A percentile compares a stretch with the other conserved stretches of the same genome.
Conservation (phyloP, 768 basidiomycete species). For the Pleurotus tuber-regium region DNA sequence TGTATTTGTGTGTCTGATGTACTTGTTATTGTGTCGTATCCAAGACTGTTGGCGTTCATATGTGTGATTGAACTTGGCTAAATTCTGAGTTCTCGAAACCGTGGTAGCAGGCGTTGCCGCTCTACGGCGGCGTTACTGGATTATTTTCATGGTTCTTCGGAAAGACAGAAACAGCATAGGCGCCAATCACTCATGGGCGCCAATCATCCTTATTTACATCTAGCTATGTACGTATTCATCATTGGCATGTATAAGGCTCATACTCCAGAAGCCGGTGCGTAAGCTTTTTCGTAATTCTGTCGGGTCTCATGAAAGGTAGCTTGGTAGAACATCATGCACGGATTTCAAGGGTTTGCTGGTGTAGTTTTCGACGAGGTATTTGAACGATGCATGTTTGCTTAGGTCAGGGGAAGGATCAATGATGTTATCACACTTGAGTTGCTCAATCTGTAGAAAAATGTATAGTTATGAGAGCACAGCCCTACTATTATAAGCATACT, state of each 20-base stretch:
- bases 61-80: no score
- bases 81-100: no score
- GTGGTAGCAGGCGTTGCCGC: no score
- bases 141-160: no score
- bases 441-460: constrained; percentile 47
- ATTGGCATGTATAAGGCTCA: neutral
- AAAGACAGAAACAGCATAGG: no score
- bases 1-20: no score
- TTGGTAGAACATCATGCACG: constrained; percentile 53
- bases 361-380: constrained; percentile 35
- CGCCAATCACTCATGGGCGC: no score
- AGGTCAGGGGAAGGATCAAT: constrained; percentile 31
- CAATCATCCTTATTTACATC: no score
- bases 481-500: no score
- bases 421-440: constrained; percentile 60
- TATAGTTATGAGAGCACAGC: neutral
- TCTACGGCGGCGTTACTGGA: no score
- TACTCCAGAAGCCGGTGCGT: neutral
- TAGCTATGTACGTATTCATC: neutral
- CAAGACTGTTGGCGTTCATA: no score
- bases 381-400: constrained; percentile 29
- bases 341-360: constrained; percentile 39
- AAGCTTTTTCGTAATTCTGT: neutral
- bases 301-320: constrained; percentile 35
- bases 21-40: no score